Evolutionary conservation across 169 alveolate species (phyloP).

Genomic region (Cryptosporidium andersoni): DNA sequence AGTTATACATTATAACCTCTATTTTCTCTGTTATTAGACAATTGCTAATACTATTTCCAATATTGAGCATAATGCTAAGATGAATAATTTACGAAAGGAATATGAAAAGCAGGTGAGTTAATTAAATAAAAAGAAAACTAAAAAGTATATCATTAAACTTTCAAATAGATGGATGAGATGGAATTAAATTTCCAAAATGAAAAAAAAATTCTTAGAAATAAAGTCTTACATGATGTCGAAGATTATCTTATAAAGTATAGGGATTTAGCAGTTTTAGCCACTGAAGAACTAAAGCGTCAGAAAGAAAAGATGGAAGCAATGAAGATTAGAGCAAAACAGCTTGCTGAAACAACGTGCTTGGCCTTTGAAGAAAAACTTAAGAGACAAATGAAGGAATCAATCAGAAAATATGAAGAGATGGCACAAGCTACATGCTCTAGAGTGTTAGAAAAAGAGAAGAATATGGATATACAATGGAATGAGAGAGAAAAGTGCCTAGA

Average conservation of each 20-base stretch:
- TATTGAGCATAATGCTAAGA: constrained; percentile 58
- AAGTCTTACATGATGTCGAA: constrained; percentile 47
- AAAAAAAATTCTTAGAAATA: constrained; percentile 24
- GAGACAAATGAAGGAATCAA: constrained; percentile 34
- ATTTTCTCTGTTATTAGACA: too few species aligned
- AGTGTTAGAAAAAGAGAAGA: constrained; percentile 14
- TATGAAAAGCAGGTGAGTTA: constrained; percentile 66
- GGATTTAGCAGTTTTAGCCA: constrained; percentile 52
- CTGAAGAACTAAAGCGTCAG: constrained; percentile 69
- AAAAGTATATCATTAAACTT: constrained; percentile 2
- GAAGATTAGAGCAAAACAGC: constrained; percentile 48
- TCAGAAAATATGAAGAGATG: constrained; percentile 52
- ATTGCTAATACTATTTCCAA: constrained; percentile 18
- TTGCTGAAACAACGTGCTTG: constrained; percentile 52
- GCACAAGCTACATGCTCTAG: constrained; percentile 52
- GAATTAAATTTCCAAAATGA: constrained; percentile 50
- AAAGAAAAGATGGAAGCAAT: constrained; percentile 43
- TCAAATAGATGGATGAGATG: constrained; percentile 42
- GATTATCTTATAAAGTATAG: constrained; percentile 46
- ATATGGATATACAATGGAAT: constrained; percentile 48
- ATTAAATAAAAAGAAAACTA: background rate
- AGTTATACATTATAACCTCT: too few species aligned
- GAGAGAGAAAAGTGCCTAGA: constrained; percentile 57
- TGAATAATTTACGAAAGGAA: constrained; percentile 35
- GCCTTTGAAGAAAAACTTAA: constrained; percentile 59